Base-by-base conservation (phyloP, 2,329 filamentous ascomycete genomes). In the Fusarium poae region DNA sequence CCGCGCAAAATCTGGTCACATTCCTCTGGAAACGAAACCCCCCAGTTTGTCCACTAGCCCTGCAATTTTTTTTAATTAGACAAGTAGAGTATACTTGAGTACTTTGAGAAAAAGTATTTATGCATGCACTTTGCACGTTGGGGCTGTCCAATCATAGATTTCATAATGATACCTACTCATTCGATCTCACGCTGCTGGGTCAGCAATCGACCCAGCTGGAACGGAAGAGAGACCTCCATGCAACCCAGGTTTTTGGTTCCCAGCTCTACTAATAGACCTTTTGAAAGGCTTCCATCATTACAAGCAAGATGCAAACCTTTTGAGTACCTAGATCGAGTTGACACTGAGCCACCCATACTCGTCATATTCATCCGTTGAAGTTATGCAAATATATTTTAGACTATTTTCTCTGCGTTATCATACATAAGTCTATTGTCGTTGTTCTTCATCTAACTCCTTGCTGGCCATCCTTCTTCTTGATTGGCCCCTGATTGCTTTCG, bases 1-100 rank as follows among this genome's bases (percentile, higher is more conserved):
- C 68, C 53, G 39, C 60, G 35, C 40, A 74, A 71, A 71, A 72
- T 70, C 64, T 62, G 43, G 57, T 40, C 43, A 58, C 67, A 74
- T 74, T 74, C 71, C 72, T 74, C 69, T 72, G 67, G 70, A 72
- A 72, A 74, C 72, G 50, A 67, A 58, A 51, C 42, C 52, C 30
- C 30, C 35, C 42, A 52, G 51, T 40, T 67, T 68, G 60, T 46
- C 52, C 43, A 49, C 54, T 68, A 62, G 56, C 65, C 61, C 60
- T 66, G 56, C 27, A 63, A 62, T 49, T 37, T 56, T 56, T 43
- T 68, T 65, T 67, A 56, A 70, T 70, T 67, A 70, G 59, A 49
- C 15, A 29, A 37, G 62, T 65, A 65, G 13, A 20, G 2, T n/a
- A 16, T 63, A 67, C 64, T 53, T 53, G 21, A 25, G 32, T 65